These are phyloP conservation scores for Nitzschia putrida DNA, from an alignment of 108 stramenopile species.

Conservation along the genomic window DNA sequence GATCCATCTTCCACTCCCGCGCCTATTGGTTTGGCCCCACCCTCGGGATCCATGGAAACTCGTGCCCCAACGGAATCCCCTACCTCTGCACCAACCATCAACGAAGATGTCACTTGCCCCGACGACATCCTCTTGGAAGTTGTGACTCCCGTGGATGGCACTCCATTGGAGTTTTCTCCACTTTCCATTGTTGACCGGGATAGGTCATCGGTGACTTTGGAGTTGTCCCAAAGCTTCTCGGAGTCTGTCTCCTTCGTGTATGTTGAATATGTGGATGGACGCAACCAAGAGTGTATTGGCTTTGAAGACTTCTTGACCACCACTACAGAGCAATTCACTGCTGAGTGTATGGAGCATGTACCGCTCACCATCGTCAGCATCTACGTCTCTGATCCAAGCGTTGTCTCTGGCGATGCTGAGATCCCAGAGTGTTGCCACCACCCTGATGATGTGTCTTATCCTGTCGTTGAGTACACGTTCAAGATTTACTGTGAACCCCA, in stretches of 20 bases:
- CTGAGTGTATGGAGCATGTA: conserved; percentile 8
- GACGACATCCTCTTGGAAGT: neutral
- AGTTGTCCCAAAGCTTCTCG: neutral
- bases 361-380: conserved; percentile 9
- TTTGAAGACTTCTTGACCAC: neutral
- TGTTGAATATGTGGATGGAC: neutral
- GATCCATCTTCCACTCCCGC: conserved; percentile 5
- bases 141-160: neutral
- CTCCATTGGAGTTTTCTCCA: neutral
- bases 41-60: neutral
- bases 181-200: neutral
- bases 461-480: conserved; percentile 23
- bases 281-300: neutral
- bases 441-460: neutral
- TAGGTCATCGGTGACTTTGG: neutral
- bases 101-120: neutral
- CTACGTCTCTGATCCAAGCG: neutral
- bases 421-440: conserved; percentile 26
- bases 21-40: neutral
- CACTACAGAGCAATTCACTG: neutral
- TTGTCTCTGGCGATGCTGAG: neutral
- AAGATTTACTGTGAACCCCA: conserved; percentile 18
- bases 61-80: neutral
- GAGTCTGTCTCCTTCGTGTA: neutral
- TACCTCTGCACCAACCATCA: conserved; percentile 6